A percentile compares a stretch with the other conserved stretches of the same genome.
phyloP scores from a whole-genome alignment of 75 land plant species.

The Selaginella moellendorffii region DNA sequence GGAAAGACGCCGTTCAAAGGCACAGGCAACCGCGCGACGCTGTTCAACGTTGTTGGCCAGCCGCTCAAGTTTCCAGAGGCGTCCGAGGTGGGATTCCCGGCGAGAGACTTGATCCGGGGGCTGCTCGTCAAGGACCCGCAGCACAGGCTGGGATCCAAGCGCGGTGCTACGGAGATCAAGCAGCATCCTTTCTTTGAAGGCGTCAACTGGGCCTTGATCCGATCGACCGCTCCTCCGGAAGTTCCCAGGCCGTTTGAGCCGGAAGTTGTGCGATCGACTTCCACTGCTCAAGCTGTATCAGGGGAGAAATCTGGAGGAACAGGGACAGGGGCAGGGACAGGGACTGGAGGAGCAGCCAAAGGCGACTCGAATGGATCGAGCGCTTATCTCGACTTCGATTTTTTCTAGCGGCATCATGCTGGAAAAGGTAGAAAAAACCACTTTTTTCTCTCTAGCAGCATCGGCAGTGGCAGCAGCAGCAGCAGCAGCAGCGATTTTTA shows the following conservation, averaged over 20 bases:
- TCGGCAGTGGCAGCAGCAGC: no score
- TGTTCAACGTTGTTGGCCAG: conserved; percentile 49
- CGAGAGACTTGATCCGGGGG: conserved; percentile 54
- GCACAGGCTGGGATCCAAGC: conserved; percentile 26
- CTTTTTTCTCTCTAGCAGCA: no score
- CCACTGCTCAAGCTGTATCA: no score
- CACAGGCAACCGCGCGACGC: conserved; percentile 46
- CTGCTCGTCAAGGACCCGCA: conserved; percentile 66
- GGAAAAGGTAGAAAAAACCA: no score
- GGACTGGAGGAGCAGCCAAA: not conserved
- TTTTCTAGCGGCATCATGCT: not conserved
- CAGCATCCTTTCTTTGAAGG: conserved; percentile 32
- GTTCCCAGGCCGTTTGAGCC: conserved; percentile 66
- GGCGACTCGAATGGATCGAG: not conserved
- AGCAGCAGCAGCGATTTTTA: no score
- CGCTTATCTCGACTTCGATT: not conserved
- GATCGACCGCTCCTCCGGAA: conserved; percentile 53
- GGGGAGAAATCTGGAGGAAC: no score
- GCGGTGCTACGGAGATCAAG: conserved; percentile 35
- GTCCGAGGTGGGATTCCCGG: conserved; percentile 48
- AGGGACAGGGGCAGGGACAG: not conserved
- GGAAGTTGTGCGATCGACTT: no score
- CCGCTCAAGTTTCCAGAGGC: conserved; percentile 46
- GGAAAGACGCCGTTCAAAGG: conserved; percentile 61
- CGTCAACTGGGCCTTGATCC: conserved; percentile 30